A percentile compares a stretch with the other conserved stretches of the same genome.
Evolutionary conservation across 495 filamentous ascomycete species (phyloP).

Genomic region (Penicillium robsamsonii): DNA sequence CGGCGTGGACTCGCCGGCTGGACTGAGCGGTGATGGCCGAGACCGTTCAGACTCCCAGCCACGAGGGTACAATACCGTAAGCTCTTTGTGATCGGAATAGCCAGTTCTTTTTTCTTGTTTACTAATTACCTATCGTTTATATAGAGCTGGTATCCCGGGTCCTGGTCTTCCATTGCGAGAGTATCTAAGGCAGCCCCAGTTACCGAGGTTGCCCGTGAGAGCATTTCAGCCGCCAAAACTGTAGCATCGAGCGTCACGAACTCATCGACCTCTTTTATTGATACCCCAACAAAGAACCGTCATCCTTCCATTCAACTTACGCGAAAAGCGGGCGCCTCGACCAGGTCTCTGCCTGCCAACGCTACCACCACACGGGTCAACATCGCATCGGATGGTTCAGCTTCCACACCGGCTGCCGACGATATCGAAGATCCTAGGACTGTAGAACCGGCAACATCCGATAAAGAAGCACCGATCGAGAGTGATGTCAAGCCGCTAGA

Average conservation of each 20-base stretch:
- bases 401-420: slow-evolving; percentile 34
- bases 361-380: slow-evolving; percentile 50
- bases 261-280: slow-evolving; percentile 32
- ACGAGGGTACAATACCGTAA: slow-evolving; percentile 32
- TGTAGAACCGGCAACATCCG: slow-evolving; percentile 17
- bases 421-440: slow-evolving; percentile 22
- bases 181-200: slow-evolving; percentile 66
- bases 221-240: slow-evolving; percentile 60
- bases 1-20: slow-evolving; percentile 37
- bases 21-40: slow-evolving; percentile 34
- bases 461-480: slow-evolving; percentile 26
- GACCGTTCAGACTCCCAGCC: slow-evolving; percentile 33
- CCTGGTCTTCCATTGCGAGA: slow-evolving; percentile 60
- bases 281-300: slow-evolving; percentile 26
- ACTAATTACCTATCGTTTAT: slow-evolving; percentile 11
- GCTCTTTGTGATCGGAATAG: slow-evolving; percentile 11
- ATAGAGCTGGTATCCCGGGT: slow-evolving; percentile 53
- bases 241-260: slow-evolving; percentile 41
- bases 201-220: slow-evolving; percentile 74
- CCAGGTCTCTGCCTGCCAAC: slow-evolving; percentile 47
- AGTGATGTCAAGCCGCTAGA: slow-evolving; percentile 17
- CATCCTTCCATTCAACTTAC: slow-evolving; percentile 45
- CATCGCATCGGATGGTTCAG: slow-evolving; percentile 47
- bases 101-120: not conserved
- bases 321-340: slow-evolving; percentile 38